A percentile compares a stretch with the other conserved stretches of the same genome.
These are phyloP conservation scores for Trichophyton benhamiae DNA, from an alignment of 2,329 filamentous ascomycete species.

Conservation along the genomic window DNA sequence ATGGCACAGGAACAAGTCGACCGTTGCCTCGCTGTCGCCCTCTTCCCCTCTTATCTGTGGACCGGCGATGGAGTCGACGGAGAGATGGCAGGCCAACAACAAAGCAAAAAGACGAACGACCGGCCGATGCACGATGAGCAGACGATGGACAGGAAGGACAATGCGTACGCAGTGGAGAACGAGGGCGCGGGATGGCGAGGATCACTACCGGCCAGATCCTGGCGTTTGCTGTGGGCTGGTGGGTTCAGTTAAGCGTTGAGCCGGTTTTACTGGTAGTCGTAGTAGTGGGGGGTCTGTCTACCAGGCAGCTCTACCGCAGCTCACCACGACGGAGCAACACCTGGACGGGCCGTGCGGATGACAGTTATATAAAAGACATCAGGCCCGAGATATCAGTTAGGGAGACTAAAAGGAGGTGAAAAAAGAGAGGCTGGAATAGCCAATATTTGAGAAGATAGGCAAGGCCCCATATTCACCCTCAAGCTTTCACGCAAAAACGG, in stretches of 20 bases:
- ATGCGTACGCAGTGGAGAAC: background rate
- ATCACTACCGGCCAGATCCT: background rate
- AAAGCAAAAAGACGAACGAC: background rate
- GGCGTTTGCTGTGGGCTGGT: background rate
- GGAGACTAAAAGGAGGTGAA: too few relatives aligned
- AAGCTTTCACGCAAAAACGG: background rate
- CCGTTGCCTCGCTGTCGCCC: background rate
- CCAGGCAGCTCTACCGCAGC: too few relatives aligned
- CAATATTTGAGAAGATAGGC: too few relatives aligned
- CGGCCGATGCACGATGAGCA: background rate
- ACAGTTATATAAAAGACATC: too few relatives aligned
- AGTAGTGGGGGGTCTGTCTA: too few relatives aligned
- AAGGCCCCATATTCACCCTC: too few relatives aligned
- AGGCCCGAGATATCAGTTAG: too few relatives aligned
- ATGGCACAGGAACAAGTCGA: background rate
- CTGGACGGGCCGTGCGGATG: too few relatives aligned
- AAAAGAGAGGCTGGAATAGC: too few relatives aligned
- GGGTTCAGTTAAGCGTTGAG: background rate
- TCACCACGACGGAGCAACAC: too few relatives aligned
- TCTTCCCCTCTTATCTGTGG: background rate
- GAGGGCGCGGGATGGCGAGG: background rate
- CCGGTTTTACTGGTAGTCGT: background rate
- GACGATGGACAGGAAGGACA: background rate
- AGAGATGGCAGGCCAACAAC: background rate
- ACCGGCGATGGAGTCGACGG: background rate